These are phyloP conservation scores for Lanzia echinophila DNA, from an alignment of 2,329 filamentous ascomycete genomes.

Conservation along the genomic window DNA sequence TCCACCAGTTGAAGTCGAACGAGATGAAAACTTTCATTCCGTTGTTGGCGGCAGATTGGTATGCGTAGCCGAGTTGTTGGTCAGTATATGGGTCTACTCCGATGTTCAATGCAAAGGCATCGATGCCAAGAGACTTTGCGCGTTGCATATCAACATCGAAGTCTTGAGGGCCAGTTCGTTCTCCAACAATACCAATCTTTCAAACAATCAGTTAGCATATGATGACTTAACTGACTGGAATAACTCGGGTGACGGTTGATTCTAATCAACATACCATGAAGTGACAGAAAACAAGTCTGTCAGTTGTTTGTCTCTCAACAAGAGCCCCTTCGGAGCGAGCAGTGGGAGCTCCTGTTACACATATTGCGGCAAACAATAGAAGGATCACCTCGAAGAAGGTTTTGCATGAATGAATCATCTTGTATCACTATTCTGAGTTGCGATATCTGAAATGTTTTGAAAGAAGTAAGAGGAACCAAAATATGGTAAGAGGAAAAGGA, in stretches of 20 bases:
- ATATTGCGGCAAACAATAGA: not conserved
- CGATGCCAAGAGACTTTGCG: constrained; percentile 29
- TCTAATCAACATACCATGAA: constrained; percentile 17
- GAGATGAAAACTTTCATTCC: constrained; percentile 31
- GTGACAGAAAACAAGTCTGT: constrained; percentile 17
- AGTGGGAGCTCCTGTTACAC: not conserved
- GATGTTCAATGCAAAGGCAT: constrained; percentile 32
- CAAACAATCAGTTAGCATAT: not conserved
- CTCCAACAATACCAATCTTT: constrained; percentile 20
- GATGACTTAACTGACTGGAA: not conserved
- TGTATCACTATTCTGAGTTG: not conserved
- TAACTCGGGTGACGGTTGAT: too few relatives aligned
- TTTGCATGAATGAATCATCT: not conserved
- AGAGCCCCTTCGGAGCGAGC: not conserved
- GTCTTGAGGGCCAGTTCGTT: constrained; percentile 15
- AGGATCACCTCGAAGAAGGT: not conserved
- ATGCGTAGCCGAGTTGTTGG: constrained; percentile 27
- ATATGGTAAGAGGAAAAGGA: too few relatives aligned
- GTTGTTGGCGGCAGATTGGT: constrained; percentile 22
- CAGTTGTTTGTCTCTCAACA: constrained; percentile 3
- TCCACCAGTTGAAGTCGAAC: constrained; percentile 27
- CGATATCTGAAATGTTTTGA: too few relatives aligned
- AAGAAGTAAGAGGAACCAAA: too few relatives aligned
- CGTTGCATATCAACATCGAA: constrained; percentile 18
- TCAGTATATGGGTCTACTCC: constrained; percentile 28